Evolutionary conservation across 306 rosid genomes (phyloP).

Genomic region (Vigna hirtella): DNA sequence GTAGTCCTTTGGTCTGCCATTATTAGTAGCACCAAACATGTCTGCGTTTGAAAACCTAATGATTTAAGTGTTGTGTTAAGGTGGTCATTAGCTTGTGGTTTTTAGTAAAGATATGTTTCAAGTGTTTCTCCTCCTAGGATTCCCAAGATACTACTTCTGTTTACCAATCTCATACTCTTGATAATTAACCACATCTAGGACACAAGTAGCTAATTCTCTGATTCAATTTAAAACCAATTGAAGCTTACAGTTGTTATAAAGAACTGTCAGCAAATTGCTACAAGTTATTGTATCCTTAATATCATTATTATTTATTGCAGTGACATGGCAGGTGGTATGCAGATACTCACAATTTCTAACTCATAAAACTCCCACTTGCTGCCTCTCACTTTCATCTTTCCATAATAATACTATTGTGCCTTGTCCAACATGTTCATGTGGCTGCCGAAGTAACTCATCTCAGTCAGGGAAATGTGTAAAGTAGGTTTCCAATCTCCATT

Average conservation of each 20-base stretch:
- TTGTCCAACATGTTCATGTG: conserved; percentile 81
- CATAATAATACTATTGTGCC: conserved; percentile 74
- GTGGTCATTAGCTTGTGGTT: too few relatives aligned
- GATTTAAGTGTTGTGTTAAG: too few relatives aligned
- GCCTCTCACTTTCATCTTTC: conserved; percentile 83
- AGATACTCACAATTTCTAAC: conserved; percentile 87
- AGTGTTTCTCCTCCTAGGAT: too few relatives aligned
- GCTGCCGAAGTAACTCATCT: conserved; percentile 59
- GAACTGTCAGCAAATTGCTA: neutral
- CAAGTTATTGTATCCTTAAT: conserved; percentile 13
- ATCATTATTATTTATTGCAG: conserved; percentile 55
- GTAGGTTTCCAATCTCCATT: conserved; percentile 53
- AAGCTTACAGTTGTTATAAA: neutral
- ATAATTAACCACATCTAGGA: neutral
- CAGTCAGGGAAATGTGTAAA: conserved; percentile 63
- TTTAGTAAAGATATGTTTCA: too few relatives aligned
- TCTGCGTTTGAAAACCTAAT: too few relatives aligned
- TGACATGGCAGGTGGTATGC: conserved; percentile 90
- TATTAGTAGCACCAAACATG: too few relatives aligned
- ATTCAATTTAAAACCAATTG: conserved; percentile 5
- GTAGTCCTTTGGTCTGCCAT: too few relatives aligned
- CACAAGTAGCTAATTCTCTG: neutral
- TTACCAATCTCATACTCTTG: neutral
- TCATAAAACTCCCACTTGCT: conserved; percentile 75
- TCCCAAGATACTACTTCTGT: neutral